phyloP scores from a whole-genome alignment of 352 stramenopile species.

The Aphanomyces cochlioides region DNA sequence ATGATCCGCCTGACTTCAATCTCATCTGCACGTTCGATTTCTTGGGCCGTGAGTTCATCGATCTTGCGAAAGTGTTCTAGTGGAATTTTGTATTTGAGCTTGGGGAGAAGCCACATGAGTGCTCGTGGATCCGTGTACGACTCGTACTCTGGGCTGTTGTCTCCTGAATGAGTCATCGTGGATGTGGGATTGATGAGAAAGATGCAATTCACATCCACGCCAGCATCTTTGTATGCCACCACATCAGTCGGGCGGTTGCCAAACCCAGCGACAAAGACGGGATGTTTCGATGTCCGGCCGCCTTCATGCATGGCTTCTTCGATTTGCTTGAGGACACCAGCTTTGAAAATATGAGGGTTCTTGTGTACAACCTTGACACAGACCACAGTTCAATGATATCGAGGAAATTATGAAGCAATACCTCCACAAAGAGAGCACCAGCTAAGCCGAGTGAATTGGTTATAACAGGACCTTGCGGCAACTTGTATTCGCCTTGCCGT shows the following conservation, averaged over 20 bases:
- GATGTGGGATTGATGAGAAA: conserved; percentile 32
- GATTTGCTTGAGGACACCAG: conserved; percentile 21
- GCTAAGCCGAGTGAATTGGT: conserved; percentile 28
- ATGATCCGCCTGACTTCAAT: conserved; percentile 38
- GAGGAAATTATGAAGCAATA: background rate
- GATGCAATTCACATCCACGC: background rate
- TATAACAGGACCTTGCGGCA: conserved; percentile 27
- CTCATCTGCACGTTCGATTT: conserved; percentile 73
- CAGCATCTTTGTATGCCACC: conserved; percentile 29
- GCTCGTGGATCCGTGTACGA: conserved; percentile 80
- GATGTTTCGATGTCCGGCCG: background rate
- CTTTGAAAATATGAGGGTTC: conserved; percentile 31
- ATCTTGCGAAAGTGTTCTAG: conserved; percentile 73
- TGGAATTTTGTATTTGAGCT: conserved; percentile 77
- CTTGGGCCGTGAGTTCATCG: conserved; percentile 76
- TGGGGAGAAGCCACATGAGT: conserved; percentile 70
- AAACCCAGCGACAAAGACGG: conserved; percentile 31
- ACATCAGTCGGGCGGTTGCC: conserved; percentile 29
- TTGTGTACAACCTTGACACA: conserved; percentile 26
- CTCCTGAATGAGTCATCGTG: conserved; percentile 35
- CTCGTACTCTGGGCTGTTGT: conserved; percentile 56
- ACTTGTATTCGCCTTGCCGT: conserved; percentile 18
- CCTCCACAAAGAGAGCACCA: conserved; percentile 28
- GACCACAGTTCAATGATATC: background rate
- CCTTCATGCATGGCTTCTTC: conserved; percentile 14